Base-by-base conservation (phyloP, 176 grass and related monocot genomes). In the Carex pumila region DNA sequence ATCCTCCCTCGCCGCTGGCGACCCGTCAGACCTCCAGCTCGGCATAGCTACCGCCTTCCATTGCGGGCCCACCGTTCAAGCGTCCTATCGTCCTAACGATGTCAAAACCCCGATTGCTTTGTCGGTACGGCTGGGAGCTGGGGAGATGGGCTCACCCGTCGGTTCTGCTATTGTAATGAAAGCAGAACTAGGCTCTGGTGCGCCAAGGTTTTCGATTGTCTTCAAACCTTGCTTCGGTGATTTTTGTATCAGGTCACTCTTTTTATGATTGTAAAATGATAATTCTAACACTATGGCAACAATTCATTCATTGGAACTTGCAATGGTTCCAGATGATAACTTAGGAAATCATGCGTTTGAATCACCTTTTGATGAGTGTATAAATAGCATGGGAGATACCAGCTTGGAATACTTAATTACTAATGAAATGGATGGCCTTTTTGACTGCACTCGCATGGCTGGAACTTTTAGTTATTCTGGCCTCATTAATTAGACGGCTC, bases 161-260 rank as follows among this genome's bases (percentile, higher is more conserved):
- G 45, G 71, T 8, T 74, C 71, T 21, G 71, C 71, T 53, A 74
- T 74, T 29, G 43, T 74, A 11, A 74, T 74, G 71, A 74, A 52
- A 50, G 71, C 71, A 49, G 71, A 74, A 45, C 1, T 74, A 0
- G 71, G 71, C 1, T 50, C 71, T 25, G 71, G 71, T 19, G 10
- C 19, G 3, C 71, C 43, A 0, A 74, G 71, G 43, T 74, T 74
- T 50, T 74, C 71, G 3, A n/a, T 74, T 25, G 37, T 74, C n/a
- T 74, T 74, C 71, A 49, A 22, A 13, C 71, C 71, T 74, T 52
- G 71, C n/a, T 74, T 74, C n/a, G 71, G 71, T 3, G 45, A 74
- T 74, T 74, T 74, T 50, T 45, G 45, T 50, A 74, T 74, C 71
- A 74, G 71, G 71, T 74, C 9, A 13, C n/a, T 74, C 2, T 3